These are phyloP conservation scores for Talaromyces sp. DNA, from an alignment of 2,329 filamentous ascomycete species.

Conservation along the genomic window DNA sequence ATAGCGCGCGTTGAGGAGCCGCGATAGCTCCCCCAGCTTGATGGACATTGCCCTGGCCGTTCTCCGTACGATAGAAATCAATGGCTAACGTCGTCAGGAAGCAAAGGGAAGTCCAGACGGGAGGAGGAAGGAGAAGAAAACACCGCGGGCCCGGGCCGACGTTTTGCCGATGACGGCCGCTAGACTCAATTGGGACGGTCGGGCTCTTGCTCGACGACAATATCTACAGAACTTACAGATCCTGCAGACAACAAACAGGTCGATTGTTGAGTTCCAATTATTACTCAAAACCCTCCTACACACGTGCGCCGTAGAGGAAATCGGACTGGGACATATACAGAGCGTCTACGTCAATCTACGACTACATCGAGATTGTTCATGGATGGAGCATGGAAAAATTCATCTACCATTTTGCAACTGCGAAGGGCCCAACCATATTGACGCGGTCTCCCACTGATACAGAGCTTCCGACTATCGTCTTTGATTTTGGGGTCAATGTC, in stretches of 20 bases:
- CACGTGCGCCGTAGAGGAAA: too few relatives aligned
- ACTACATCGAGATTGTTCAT: too few relatives aligned
- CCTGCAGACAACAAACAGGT: too few relatives aligned
- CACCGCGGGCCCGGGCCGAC: not conserved
- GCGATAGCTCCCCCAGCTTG: constrained; percentile 26
- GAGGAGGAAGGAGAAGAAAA: not conserved
- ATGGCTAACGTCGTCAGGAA: not conserved
- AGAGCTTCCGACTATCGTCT: not conserved
- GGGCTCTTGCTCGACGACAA: not conserved
- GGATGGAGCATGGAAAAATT: too few relatives aligned
- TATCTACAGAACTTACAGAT: too few relatives aligned
- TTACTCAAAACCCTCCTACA: too few relatives aligned
- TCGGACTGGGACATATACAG: too few relatives aligned
- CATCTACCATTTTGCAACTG: too few relatives aligned
- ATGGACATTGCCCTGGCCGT: constrained; percentile 1
- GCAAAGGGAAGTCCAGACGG: not conserved
- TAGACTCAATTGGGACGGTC: not conserved
- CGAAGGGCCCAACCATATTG: not conserved
- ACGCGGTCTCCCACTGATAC: not conserved
- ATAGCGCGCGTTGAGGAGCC: constrained; percentile 44
- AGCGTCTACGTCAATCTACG: too few relatives aligned
- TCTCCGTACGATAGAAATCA: not conserved
- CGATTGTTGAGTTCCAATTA: too few relatives aligned
- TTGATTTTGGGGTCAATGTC: not conserved
- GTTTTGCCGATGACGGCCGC: not conserved